Evolutionary conservation across 345 rosid genomes (phyloP).

Genomic region (Acer yangbiense): DNA sequence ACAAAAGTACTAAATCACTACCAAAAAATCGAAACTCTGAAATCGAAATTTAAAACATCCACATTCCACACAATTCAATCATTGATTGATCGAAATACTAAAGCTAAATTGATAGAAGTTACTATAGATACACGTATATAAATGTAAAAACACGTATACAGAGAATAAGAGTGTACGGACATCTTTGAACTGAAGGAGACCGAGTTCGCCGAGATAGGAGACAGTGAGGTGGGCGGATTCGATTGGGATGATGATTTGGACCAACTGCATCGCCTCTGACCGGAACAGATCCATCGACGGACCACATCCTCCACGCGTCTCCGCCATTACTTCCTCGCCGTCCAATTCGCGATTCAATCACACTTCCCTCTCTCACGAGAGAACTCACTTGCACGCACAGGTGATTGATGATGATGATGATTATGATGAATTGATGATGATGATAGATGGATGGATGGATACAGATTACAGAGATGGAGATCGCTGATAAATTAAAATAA

Average conservation of each 20-base stretch:
- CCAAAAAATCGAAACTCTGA: background rate
- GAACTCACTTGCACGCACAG: background rate
- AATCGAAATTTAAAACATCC: background rate
- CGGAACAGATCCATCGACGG: constrained; percentile 96
- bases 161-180: constrained; percentile 45
- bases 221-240: constrained; percentile 91
- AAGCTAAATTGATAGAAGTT: too few species aligned
- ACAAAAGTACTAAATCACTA: background rate
- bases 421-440: too few species aligned
- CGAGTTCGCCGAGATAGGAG: constrained; percentile 90
- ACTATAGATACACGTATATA: background rate
- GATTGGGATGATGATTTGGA: constrained; percentile 87
- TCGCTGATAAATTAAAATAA: background rate
- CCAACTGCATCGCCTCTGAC: constrained; percentile 95
- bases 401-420: background rate
- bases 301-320: constrained; percentile 64
- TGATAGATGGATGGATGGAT: too few species aligned
- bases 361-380: background rate
- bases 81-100: background rate
- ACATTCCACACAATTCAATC: background rate
- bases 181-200: constrained; percentile 94
- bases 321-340: constrained; percentile 45
- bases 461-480: constrained; percentile 1
- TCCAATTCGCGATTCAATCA: constrained; percentile 20
- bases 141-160: background rate